These are phyloP conservation scores for Fennellomyces sp. DNA, from an alignment of 371 early-diverging fungal genomes.

Conservation along the genomic window DNA sequence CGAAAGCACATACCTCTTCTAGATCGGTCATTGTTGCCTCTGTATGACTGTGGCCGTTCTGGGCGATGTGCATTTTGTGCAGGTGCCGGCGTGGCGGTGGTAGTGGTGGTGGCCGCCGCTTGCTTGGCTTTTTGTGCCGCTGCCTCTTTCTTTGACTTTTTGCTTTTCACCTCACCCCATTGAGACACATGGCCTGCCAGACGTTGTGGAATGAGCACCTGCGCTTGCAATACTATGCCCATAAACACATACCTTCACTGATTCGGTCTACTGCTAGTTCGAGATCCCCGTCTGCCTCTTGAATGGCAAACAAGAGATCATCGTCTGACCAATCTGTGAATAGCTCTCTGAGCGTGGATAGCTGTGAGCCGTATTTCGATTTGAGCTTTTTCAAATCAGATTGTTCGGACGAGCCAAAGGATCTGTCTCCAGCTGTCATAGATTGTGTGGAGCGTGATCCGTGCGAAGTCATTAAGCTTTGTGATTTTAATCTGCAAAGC, in stretches of 20 bases:
- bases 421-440: conserved; percentile 5
- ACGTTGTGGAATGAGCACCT: neutral
- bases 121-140: conserved; percentile 42
- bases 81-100: conserved; percentile 13
- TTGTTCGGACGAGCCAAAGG: conserved; percentile 43
- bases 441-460: conserved; percentile 18
- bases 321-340: conserved; percentile 91
- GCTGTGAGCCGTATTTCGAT: conserved; percentile 63
- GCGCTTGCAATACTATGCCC: neutral
- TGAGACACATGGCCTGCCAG: conserved; percentile 61
- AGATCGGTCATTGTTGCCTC: conserved; percentile 19
- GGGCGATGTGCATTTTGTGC: conserved; percentile 16
- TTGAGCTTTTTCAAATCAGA: conserved; percentile 70
- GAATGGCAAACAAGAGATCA: conserved; percentile 83
- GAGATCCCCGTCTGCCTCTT: conserved; percentile 88
- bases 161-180: conserved; percentile 92
- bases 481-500: neutral
- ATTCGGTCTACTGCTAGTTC: conserved; percentile 83
- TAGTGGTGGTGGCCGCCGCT: conserved; percentile 20
- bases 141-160: conserved; percentile 63
- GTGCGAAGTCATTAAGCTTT: conserved; percentile 13
- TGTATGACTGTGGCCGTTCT: conserved; percentile 15
- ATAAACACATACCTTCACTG: conserved; percentile 71
- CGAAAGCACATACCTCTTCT: conserved; percentile 23
- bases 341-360: conserved; percentile 78